These are phyloP conservation scores for Entomortierella beljakovae DNA, from an alignment of 192 early-diverging fungal species.

Conservation along the genomic window DNA sequence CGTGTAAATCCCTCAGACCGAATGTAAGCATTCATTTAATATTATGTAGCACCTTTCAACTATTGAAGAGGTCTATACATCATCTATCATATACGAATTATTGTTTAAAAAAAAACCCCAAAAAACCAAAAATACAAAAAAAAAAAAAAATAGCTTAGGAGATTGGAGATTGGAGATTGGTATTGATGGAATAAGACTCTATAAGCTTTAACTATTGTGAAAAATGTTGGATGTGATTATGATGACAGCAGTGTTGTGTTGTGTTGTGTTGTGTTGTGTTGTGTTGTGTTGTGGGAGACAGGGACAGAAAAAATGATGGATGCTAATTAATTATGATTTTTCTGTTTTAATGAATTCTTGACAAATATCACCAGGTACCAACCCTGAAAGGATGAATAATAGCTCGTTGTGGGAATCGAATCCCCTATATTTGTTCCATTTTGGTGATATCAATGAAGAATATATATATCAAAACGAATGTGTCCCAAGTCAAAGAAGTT, in stretches of 20 bases:
- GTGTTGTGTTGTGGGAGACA: neutral
- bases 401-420: neutral
- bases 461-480: neutral
- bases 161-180: too few species aligned
- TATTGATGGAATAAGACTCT: too few species aligned
- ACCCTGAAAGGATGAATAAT: slow-evolving; percentile 9
- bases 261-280: neutral
- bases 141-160: too few species aligned
- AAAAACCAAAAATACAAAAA: too few species aligned
- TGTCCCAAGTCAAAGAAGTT: neutral
- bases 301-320: neutral
- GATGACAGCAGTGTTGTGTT: too few species aligned
- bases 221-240: too few species aligned
- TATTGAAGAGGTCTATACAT: too few species aligned
- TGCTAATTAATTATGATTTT: neutral
- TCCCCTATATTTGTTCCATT: slow-evolving; percentile 5
- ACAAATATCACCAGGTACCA: too few species aligned
- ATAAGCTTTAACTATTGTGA: too few species aligned
- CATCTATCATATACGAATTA: neutral
- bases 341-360: neutral
- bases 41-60: neutral
- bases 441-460: neutral
- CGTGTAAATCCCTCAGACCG: slow-evolving; percentile 36
- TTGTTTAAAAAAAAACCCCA: neutral
- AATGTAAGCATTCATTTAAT: slow-evolving; percentile 13